Conservation (phyloP, 169 alveolate species). For the Plasmodium fragile region DNA sequence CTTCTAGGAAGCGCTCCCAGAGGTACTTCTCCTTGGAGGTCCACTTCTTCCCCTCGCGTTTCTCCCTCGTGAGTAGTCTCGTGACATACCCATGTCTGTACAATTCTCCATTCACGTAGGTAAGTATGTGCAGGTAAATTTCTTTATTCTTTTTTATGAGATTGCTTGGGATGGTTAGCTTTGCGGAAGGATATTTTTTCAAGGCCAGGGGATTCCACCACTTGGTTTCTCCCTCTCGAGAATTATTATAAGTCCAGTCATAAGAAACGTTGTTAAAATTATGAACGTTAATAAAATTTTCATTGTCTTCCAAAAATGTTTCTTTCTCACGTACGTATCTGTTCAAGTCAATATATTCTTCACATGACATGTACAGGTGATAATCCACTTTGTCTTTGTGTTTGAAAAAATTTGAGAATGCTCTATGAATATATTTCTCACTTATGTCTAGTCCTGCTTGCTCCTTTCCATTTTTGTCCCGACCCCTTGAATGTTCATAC, state of each 20-base stretch:
- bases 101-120: conserved; percentile 43
- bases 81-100: conserved; percentile 44
- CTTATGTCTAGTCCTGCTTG: neutral
- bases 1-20: conserved; percentile 22
- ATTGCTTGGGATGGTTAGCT: conserved; percentile 2
- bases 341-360: conserved; percentile 53
- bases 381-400: conserved; percentile 53
- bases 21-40: neutral
- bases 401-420: conserved; percentile 25
- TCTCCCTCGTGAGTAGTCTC: neutral
- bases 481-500: neutral
- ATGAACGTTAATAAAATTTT: conserved; percentile 34
- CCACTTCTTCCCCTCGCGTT: neutral
- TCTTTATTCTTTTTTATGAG: conserved; percentile 16
- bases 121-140: conserved; percentile 46
- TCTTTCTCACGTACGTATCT: conserved; percentile 30
- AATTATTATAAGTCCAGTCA: conserved; percentile 10
- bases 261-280: conserved; percentile 10
- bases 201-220: neutral
- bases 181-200: conserved; percentile 7
- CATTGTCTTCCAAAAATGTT: conserved; percentile 14
- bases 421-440: conserved; percentile 5
- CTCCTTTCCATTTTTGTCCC: neutral
- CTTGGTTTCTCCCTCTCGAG: neutral
- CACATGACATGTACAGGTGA: conserved; percentile 60